phyloP scores from a whole-genome alignment of 2,329 filamentous ascomycete genomes.

The Ceratocystis variospora region DNA sequence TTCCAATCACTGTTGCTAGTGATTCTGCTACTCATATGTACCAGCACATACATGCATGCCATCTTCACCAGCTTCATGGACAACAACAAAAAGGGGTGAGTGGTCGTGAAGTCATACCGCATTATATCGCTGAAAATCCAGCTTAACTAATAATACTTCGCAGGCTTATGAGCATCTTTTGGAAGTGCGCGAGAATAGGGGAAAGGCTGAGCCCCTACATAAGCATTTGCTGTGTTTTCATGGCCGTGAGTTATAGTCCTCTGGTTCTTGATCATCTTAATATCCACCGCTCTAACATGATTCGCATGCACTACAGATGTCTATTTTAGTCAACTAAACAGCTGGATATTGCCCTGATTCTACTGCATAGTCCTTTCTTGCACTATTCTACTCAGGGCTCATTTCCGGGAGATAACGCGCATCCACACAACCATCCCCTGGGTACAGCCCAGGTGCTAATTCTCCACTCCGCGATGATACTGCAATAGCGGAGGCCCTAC shows the following conservation, averaged over 20 bases:
- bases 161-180: slow-evolving; percentile 74
- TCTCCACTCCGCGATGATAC: neutral
- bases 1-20: slow-evolving; percentile 94
- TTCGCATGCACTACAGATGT: slow-evolving; percentile 22
- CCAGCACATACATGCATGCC: slow-evolving; percentile 83
- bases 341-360: slow-evolving; percentile 17
- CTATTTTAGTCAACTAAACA: slow-evolving; percentile 29
- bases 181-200: slow-evolving; percentile 88
- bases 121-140: slow-evolving; percentile 32
- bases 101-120: neutral
- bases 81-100: slow-evolving; percentile 78
- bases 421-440: neutral
- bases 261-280: neutral
- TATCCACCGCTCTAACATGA: neutral
- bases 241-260: slow-evolving; percentile 56
- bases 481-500: neutral
- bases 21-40: slow-evolving; percentile 89
- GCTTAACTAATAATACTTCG: neutral
- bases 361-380: neutral
- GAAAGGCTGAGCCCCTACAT: slow-evolving; percentile 92
- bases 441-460: neutral
- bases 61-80: slow-evolving; percentile 84
- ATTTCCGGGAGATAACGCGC: neutral
- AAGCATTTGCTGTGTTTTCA: slow-evolving; percentile 79
- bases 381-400: neutral